Percentiles rank a stretch among this genome's conserved stretches.
These are phyloP conservation scores for Chlorella vulgaris DNA, from an alignment of 139 green algal species.

Conservation along the genomic window DNA sequence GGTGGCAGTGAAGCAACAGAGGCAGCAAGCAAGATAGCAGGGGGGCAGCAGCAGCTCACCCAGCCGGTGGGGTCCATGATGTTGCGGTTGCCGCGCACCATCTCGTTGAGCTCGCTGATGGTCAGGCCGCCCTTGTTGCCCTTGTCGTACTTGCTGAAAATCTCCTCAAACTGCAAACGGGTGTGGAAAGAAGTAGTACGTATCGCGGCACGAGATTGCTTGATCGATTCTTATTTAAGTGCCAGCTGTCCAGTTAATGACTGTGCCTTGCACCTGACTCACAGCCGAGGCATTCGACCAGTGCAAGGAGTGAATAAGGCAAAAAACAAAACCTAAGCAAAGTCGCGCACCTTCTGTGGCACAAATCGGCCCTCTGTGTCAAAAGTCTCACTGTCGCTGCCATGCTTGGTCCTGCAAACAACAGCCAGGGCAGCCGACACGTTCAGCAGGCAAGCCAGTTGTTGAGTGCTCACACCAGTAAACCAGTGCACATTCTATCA, in stretches of 20 bases:
- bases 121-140: constrained; percentile 61
- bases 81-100: constrained; percentile 55
- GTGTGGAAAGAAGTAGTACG: not conserved
- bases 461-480: no score
- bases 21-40: not conserved
- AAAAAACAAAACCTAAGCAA: not conserved
- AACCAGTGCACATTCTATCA: constrained; percentile 30
- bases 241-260: not conserved
- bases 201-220: no score
- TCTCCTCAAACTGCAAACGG: constrained; percentile 34
- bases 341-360: constrained; percentile 68
- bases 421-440: constrained; percentile 19
- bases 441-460: not conserved
- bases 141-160: constrained; percentile 65
- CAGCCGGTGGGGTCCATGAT: constrained; percentile 63
- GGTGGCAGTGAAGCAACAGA: not conserved
- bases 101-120: constrained; percentile 57
- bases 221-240: not conserved
- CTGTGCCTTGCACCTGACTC: not conserved
- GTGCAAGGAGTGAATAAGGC: not conserved
- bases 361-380: constrained; percentile 79
- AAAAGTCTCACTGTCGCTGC: constrained; percentile 61
- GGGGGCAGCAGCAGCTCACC: not conserved
- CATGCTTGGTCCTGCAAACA: constrained; percentile 70
- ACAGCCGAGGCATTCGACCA: no score